Evolutionary conservation across 2,329 filamentous ascomycete genomes (phyloP).

Genomic region (Aspergillus awamori): DNA sequence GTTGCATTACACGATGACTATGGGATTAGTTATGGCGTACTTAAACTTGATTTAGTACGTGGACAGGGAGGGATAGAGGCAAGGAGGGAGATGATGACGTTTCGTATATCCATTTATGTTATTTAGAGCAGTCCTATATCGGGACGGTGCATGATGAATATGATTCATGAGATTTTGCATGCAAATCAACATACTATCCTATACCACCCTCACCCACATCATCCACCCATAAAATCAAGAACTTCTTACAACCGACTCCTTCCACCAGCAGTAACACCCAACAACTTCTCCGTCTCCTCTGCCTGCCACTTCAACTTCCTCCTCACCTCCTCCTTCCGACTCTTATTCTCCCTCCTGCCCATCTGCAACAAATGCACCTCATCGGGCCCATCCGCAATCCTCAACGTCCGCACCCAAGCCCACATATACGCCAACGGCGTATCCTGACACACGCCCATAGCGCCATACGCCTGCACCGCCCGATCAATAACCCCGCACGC

Average conservation of each 20-base stretch:
- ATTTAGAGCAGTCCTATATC: background rate
- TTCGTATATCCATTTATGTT: slow-evolving; percentile 5
- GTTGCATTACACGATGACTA: background rate
- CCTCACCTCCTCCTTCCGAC: slow-evolving; percentile 48
- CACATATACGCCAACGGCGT: slow-evolving; percentile 87
- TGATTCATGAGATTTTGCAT: slow-evolving; percentile 1
- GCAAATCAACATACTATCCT: slow-evolving; percentile 4
- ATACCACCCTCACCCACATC: no score
- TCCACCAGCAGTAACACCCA: slow-evolving; percentile 35
- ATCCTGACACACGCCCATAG: slow-evolving; percentile 88
- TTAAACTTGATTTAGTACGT: background rate
- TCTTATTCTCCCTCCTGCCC: slow-evolving; percentile 59
- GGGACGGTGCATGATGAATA: background rate
- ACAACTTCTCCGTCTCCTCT: slow-evolving; percentile 40
- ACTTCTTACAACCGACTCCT: slow-evolving; percentile 38
- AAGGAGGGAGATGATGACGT: background rate
- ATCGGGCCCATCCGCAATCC: slow-evolving; percentile 90
- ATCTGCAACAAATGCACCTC: slow-evolving; percentile 78
- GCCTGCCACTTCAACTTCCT: slow-evolving; percentile 49
- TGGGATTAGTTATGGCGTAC: no score
- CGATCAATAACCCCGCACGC: slow-evolving; percentile 88
- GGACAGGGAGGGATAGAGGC: background rate
- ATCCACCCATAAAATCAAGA: no score
- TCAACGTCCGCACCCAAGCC: slow-evolving; percentile 76
- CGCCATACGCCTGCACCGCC: slow-evolving; percentile 90